Base-by-base conservation (phyloP, 306 rosid species). In the Cucurbita maxima region DNA sequence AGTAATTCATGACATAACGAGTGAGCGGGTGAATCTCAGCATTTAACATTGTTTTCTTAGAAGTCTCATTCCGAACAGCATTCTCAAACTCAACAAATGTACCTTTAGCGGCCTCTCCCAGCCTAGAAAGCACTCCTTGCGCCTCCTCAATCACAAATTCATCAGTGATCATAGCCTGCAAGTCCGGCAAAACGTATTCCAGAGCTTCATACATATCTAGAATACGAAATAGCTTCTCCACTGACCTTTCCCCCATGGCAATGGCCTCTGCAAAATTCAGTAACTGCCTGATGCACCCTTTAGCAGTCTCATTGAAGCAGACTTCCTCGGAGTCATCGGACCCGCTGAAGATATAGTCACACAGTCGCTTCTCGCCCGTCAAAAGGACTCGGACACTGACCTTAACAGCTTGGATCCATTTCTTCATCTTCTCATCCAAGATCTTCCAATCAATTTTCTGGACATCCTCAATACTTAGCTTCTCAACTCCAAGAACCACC, bases 391-490 rank as follows among this genome's bases (percentile, higher is more conserved):
- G 75, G 58, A 89, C 92, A 14, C 78, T 82, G 53, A 89, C 83
- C 82, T 91, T 95, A 67, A 89, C 90, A 12, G 96, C 97, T 44
- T 84, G 96, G 43, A 95, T 85, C 99, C 97, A 95, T 79, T 89
- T 89, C 90, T 91, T 95, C 97, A 95, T 95, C 77, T 89, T 95
- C 91, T 91, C 99, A 48, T 95, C 99, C 85, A 95, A 63, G 58
- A 20, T 14, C 19, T 76, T 85, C 99, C 99, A 95, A 60, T 79
- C 92, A 72, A 85, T 80, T 79, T 75, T 95, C 85, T 95, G 99
- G 25, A 91, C 92, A 76, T 95, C 99, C 80, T 91, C 97, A 57
- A 95, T 95, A 81, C 99, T 89, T 74, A 88, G 79, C 78, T 76
- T 88, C 86, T 95, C 99, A 34, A 95, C 87, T 0, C 96, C 97